These are phyloP conservation scores for Coelastrella sp. DNA, from an alignment of 139 green algal species.

Conservation along the genomic window DNA sequence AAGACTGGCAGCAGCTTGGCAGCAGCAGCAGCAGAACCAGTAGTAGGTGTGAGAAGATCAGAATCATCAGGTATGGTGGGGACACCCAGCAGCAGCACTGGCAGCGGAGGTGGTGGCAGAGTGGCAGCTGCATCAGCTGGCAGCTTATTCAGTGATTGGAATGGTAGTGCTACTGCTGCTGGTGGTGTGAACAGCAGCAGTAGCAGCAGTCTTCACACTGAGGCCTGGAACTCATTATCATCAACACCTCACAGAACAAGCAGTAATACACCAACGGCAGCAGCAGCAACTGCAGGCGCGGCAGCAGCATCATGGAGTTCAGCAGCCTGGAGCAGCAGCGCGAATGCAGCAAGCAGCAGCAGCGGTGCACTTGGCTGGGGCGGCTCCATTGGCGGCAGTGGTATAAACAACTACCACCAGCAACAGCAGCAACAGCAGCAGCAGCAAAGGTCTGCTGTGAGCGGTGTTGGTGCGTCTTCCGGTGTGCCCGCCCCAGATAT, in stretches of 20 bases:
- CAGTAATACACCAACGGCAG: neutral
- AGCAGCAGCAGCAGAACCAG: slow-evolving; percentile 16
- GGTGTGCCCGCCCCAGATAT: neutral
- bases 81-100: neutral
- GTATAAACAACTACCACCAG: slow-evolving; percentile 10
- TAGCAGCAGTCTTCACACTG: neutral
- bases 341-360: neutral
- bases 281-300: neutral
- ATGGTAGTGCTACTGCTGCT: neutral
- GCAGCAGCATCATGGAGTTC: slow-evolving; percentile 3
- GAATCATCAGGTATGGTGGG: too few species aligned
- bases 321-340: slow-evolving; percentile 26
- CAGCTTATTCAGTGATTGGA: neutral
- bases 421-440: slow-evolving; percentile 39
- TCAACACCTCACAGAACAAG: neutral
- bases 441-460: neutral
- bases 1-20: slow-evolving; percentile 15
- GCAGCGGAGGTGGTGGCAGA: neutral
- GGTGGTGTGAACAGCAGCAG: slow-evolving; percentile 9
- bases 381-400: slow-evolving; percentile 14
- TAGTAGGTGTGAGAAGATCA: neutral
- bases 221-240: neutral
- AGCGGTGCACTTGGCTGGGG: neutral
- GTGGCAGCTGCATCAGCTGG: too few species aligned
- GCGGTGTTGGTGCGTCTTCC: neutral